Conservation (phyloP, 345 rosid species). For the Eucalyptus caleyi region DNA sequence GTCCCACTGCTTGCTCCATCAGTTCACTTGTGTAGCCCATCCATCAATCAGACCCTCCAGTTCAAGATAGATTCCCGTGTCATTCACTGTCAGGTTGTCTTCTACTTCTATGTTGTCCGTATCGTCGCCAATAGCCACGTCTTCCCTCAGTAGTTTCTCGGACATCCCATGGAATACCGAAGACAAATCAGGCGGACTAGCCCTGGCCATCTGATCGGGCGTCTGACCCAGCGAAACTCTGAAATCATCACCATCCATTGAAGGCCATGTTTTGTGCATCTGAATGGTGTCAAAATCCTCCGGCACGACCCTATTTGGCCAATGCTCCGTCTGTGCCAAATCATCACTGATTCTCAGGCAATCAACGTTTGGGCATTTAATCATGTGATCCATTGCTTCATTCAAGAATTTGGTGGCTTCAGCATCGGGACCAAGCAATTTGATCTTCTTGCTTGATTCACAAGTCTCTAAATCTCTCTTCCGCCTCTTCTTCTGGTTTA, state of each 20-base stretch:
- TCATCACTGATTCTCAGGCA: background rate
- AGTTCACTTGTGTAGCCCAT: slow-evolving; percentile 6
- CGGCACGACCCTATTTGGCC: background rate
- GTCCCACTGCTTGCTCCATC: slow-evolving; percentile 3
- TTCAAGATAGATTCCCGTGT: slow-evolving; percentile 12
- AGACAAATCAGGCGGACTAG: background rate
- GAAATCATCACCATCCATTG: no score
- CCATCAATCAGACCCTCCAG: slow-evolving; percentile 22
- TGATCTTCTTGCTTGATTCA: slow-evolving; percentile 8
- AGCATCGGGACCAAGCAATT: background rate
- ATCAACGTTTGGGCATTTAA: background rate
- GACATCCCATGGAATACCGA: background rate
- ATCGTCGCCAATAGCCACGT: background rate
- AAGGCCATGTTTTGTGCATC: background rate
- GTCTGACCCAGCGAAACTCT: no score
- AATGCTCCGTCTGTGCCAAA: background rate
- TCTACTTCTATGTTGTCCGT: background rate
- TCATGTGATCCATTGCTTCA: background rate
- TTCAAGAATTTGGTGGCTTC: background rate
- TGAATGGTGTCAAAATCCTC: background rate
- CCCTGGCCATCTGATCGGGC: background rate
- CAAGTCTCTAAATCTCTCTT: slow-evolving; percentile 4
- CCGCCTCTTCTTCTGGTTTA: slow-evolving; percentile 24
- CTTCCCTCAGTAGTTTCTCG: slow-evolving; percentile 3
- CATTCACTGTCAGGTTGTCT: background rate